phyloP scores from a whole-genome alignment of 2,329 filamentous ascomycete species.

The Cytospora piceae region DNA sequence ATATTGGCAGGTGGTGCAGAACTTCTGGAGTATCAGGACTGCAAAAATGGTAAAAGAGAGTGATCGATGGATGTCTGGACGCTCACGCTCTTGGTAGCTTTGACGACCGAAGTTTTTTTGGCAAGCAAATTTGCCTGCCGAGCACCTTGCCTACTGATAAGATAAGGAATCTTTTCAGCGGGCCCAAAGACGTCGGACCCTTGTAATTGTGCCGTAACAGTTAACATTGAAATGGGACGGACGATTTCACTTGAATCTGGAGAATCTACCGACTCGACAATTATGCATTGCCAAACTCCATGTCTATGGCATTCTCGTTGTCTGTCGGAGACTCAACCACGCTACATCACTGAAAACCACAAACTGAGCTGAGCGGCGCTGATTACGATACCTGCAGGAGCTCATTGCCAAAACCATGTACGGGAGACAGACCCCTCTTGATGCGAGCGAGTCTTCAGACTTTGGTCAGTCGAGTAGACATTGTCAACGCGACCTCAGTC shows the following conservation, averaged over 20 bases:
- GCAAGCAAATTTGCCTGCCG: slow-evolving; percentile 18
- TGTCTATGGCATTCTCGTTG: background rate
- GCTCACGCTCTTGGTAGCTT: slow-evolving; percentile 15
- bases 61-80: slow-evolving; percentile 5
- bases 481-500: no score
- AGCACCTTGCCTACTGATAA: slow-evolving; percentile 7
- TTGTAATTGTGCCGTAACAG: background rate
- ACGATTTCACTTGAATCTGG: background rate
- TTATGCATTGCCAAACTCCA: background rate
- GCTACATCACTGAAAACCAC: background rate
- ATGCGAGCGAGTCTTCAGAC: no score
- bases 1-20: slow-evolving; percentile 40
- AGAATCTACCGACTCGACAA: background rate
- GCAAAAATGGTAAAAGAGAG: slow-evolving; percentile 13
- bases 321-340: background rate
- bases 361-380: slow-evolving; percentile 1
- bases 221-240: no score
- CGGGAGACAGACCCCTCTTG: no score
- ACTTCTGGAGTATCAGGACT: slow-evolving; percentile 11
- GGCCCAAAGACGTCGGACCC: background rate
- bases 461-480: no score
- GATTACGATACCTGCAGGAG: no score
- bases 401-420: no score
- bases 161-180: slow-evolving; percentile 11
- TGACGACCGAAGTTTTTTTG: slow-evolving; percentile 1